Evolutionary conservation across 305 asterid genomes (phyloP).

Genomic region (Fraxinus sp.): DNA sequence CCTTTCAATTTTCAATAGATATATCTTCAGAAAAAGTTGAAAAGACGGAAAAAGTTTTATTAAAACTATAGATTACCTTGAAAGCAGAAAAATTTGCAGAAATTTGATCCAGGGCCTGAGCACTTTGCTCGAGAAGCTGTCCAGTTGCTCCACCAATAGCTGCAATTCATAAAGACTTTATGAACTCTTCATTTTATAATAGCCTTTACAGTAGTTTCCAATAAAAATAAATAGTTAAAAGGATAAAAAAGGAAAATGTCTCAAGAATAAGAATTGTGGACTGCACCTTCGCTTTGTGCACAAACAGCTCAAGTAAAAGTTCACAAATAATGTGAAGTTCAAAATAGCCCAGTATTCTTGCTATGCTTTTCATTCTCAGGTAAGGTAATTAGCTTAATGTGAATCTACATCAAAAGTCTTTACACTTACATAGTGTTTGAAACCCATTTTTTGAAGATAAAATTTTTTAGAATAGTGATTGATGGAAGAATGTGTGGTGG

Average conservation of each 20-base stretch:
- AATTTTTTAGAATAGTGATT: no score
- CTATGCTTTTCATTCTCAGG: conserved; percentile 18
- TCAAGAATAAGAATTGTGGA: conserved; percentile 5
- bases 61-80: conserved; percentile 46
- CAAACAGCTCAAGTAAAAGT: background rate
- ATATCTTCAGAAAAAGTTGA: background rate
- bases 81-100: conserved; percentile 70
- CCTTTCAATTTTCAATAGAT: background rate
- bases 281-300: background rate
- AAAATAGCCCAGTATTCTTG: background rate
- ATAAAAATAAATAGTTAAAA: background rate
- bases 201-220: background rate
- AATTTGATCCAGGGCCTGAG: conserved; percentile 80
- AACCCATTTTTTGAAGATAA: no score
- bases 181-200: background rate
- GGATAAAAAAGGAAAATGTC: background rate
- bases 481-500: no score
- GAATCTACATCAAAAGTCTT: background rate
- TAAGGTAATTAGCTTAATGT: background rate
- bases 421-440: background rate
- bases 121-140: conserved; percentile 83
- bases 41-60: background rate
- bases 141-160: conserved; percentile 85
- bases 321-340: background rate
- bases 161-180: conserved; percentile 41